Evolutionary conservation across 352 stramenopile species (phyloP), one percentile per base, ranked within the genome.

Genomic region (Globisporangium heterothallicum): DNA sequence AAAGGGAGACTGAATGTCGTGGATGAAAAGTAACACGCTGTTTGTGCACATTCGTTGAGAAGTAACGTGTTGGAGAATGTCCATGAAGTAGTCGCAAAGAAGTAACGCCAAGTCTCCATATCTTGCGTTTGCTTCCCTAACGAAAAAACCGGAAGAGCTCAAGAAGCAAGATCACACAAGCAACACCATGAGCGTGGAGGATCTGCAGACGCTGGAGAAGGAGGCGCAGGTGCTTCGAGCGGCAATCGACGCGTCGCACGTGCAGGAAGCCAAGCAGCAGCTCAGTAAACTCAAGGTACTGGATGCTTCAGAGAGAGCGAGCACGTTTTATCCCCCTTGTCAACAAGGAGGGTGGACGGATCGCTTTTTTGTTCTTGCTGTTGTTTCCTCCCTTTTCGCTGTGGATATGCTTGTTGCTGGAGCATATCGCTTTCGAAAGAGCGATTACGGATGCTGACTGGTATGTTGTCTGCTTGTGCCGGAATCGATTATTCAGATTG

Each of bases 401-500:
- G n/a, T 32, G 7, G 13, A 35, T 19, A 24, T 38, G 21, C 26
- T 36, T n/a, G 21, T 32, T 29, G 8, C 44, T 16, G 14, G 36
- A 35, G 25, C 27, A 21, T 51, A 30, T 25, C 8, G 38, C 6
- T n/a, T n/a, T n/a, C n/a, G n/a, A n/a, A n/a, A n/a, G n/a, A n/a
- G n/a, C n/a, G n/a, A n/a, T n/a, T n/a, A n/a, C n/a, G n/a, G n/a
- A n/a, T n/a, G n/a, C n/a, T n/a, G n/a, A n/a, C n/a, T n/a, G n/a
- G n/a, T n/a, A n/a, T n/a, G n/a, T n/a, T n/a, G n/a, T n/a, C n/a
- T n/a, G n/a, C n/a, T n/a, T n/a, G n/a, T n/a, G n/a, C n/a, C n/a
- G n/a, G n/a, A n/a, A n/a, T n/a, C n/a, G n/a, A n/a, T n/a, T 55
- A 30, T 21, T 8, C 38, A 97, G 88, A 89, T 94, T 47, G 77